phyloP scores from a whole-genome alignment of 352 stramenopile genomes.

The Pythium utonaiense region DNA sequence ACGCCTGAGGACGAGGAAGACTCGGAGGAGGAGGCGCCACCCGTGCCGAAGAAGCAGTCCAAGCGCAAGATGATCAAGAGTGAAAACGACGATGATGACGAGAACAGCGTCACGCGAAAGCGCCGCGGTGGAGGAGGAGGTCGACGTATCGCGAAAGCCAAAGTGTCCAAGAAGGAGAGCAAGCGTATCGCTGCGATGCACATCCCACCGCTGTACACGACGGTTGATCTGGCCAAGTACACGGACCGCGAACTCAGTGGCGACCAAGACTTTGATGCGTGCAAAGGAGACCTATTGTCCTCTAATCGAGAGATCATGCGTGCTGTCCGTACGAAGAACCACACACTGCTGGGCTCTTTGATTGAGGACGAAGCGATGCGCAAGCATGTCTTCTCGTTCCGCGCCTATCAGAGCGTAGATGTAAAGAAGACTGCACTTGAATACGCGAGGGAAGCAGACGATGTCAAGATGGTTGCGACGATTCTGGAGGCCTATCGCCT shows the following conservation, averaged over 20 bases:
- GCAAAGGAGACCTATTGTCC: conserved; percentile 42
- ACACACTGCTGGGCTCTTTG: conserved; percentile 56
- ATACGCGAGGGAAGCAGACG: conserved; percentile 53
- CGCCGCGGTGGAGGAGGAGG: conserved; percentile 20
- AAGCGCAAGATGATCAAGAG: conserved; percentile 11
- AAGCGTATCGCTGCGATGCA: conserved; percentile 33
- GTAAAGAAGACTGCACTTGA: conserved; percentile 46
- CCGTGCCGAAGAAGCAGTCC: conserved; percentile 15
- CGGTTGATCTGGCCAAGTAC: conserved; percentile 46
- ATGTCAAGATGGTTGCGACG: conserved; percentile 40
- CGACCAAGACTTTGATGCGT: conserved; percentile 30
- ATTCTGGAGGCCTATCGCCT: conserved; percentile 31
- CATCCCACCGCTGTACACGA: conserved; percentile 43
- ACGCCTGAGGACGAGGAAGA: conserved; percentile 27
- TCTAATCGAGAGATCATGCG: conserved; percentile 55
- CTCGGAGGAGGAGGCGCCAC: conserved; percentile 46
- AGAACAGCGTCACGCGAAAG: not conserved
- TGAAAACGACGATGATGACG: conserved; percentile 11
- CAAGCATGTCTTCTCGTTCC: conserved; percentile 46
- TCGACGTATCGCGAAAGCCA: conserved; percentile 6
- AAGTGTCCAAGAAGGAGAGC: conserved; percentile 11
- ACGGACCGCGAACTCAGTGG: conserved; percentile 52
- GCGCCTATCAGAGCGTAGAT: conserved; percentile 40
- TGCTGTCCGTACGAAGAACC: conserved; percentile 56
- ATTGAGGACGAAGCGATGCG: conserved; percentile 35